Evolutionary conservation across 257 asterid genomes (phyloP).

Genomic region (Solanum corneliomulleri): DNA sequence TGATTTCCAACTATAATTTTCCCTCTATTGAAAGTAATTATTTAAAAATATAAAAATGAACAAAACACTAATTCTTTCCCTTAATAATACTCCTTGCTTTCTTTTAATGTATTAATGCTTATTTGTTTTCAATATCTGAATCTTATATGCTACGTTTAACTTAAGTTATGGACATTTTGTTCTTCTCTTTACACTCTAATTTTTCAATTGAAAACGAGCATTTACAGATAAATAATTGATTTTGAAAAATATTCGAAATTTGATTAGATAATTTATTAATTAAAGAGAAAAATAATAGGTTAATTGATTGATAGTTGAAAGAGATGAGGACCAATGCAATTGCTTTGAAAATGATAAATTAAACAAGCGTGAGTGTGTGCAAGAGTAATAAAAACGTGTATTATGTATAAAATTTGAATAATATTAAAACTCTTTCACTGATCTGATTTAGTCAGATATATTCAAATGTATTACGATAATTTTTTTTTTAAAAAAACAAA

Average conservation of each 20-base stretch:
- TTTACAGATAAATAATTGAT: neutral
- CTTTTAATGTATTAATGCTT: neutral
- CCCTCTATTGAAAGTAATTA: neutral
- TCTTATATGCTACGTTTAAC: neutral
- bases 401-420: too few species aligned
- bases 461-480: too few species aligned
- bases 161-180: neutral
- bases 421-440: too few species aligned
- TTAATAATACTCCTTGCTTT: neutral
- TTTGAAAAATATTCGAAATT: too few species aligned
- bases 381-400: neutral
- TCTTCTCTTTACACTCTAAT: neutral
- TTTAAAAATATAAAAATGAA: neutral
- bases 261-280: neutral
- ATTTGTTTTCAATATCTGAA: neutral
- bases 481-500: too few species aligned
- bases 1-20: conserved; percentile 19
- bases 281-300: neutral
- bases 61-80: neutral
- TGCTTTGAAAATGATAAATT: neutral
- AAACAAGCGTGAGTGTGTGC: neutral
- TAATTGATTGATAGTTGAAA: neutral
- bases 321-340: neutral
- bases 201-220: too few species aligned
- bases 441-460: too few species aligned